A percentile compares a stretch with the other conserved stretches of the same genome.
Conservation (phyloP, 441 rosid genomes). For the Populus hybrid region DNA sequence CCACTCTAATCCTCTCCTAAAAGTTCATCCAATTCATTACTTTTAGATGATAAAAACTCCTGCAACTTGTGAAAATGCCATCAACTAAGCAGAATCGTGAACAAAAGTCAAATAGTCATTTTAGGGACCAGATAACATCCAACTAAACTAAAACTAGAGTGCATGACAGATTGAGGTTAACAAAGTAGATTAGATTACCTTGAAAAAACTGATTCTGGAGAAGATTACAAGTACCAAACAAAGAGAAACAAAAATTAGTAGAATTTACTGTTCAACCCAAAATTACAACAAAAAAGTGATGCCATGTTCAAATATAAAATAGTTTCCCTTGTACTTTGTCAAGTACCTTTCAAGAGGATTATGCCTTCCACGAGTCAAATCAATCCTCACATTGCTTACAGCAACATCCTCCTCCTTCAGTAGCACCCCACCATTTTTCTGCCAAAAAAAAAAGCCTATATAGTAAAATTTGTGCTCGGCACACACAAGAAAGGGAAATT, state of each 20-base stretch:
- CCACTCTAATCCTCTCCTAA: background rate
- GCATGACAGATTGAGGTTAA: background rate
- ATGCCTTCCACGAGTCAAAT: constrained; percentile 78
- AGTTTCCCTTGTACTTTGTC: background rate
- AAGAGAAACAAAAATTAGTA: constrained; percentile 3
- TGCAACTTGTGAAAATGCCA: background rate
- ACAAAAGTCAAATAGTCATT: background rate
- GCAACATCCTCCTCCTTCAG: constrained; percentile 74
- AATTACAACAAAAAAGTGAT: constrained; percentile 3
- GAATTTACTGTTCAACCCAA: constrained; percentile 9
- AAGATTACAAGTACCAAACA: constrained; percentile 16
- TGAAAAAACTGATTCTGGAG: constrained; percentile 84
- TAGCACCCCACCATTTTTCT: constrained; percentile 61
- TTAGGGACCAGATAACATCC: background rate
- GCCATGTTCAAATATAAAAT: constrained; percentile 3
- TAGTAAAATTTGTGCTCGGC: no score
- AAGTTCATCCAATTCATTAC: background rate
- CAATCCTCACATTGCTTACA: constrained; percentile 82
- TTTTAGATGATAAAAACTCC: background rate
- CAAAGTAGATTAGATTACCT: constrained; percentile 44
- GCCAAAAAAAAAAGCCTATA: constrained; percentile 12
- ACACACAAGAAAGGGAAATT: no score
- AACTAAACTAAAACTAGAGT: background rate
- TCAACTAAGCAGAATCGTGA: background rate
- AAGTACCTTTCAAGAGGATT: constrained; percentile 86